Evolutionary conservation across 768 basidiomycete genomes (phyloP), one percentile per base, ranked within the genome.

Genomic region (Trametes villosa): DNA sequence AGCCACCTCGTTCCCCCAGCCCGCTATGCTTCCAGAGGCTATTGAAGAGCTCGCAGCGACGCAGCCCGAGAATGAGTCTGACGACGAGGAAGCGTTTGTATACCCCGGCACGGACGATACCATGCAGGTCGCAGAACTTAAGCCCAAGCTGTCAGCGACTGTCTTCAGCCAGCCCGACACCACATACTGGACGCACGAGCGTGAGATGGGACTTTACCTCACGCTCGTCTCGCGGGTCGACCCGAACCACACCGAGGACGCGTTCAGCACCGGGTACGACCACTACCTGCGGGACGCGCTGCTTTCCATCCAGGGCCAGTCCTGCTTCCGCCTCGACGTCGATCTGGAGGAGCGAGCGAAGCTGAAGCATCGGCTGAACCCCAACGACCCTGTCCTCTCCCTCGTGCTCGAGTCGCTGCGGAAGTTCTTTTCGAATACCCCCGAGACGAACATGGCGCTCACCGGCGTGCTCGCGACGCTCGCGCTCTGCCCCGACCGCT

Each of bases 391-490:
- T 11, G 77, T 96, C 9, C 77, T 96, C 20, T 83, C 86, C 3
- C 75, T 83, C 26, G 69, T 96, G 49, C 81, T 97, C 45, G 86
- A 89, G 53, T 82, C 82, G 30, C 72, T 96, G 33, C 77, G 89
- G 52, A 80, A 78, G 59, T 96, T 98, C 80, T 92, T 97, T 73
- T 83, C 84, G 15, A 94, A 96, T 64, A 80, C 89, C 0, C 87
- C 95, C 13, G 91, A 95, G 65, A 86, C 83, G 72, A 98, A 98
- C 71, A 85, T 98, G 53, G 89, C 90, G 0, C 74, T 98, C 63
- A 97, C 93, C 4, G 92, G 92, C 22, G 84, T 88, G 4, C 75
- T 97, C 33, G 86, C 92, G 3, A 84, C 86, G 12, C 76, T 98
- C 18, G 92, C 93, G 0, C 77, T 87, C n/a, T 92, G 94, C 69